Percentiles rank a stretch among this genome's conserved stretches.
These are phyloP conservation scores for Cryptosporidium ryanae DNA, from an alignment of 169 alveolate genomes.

Conservation along the genomic window DNA sequence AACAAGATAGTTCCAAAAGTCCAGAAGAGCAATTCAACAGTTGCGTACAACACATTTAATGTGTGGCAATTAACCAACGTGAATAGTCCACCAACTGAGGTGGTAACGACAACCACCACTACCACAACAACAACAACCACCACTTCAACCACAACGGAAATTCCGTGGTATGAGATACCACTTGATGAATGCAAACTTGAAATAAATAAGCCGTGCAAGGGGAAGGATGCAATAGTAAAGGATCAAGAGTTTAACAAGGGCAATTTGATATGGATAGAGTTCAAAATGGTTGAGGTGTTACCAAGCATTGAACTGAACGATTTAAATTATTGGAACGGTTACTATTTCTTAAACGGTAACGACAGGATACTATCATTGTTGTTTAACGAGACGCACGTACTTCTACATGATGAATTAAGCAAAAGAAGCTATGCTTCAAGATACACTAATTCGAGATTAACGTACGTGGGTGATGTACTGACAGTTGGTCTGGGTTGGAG, in stretches of 20 bases:
- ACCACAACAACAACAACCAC: slow-evolving; percentile 37
- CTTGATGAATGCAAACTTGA: slow-evolving; percentile 19
- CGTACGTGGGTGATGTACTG: neutral
- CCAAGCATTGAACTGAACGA: neutral
- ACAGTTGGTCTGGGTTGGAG: slow-evolving; percentile 56
- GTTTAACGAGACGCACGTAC: slow-evolving; percentile 20
- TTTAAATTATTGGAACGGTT: neutral
- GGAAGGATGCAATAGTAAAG: slow-evolving; percentile 21
- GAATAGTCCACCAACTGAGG: slow-evolving; percentile 10
- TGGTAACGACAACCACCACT: slow-evolving; percentile 43
- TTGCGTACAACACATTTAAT: neutral
- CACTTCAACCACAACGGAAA: slow-evolving; percentile 5
- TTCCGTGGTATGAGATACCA: neutral
- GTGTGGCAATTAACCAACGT: slow-evolving; percentile 51
- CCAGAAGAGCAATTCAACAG: neutral
- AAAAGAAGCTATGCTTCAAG: slow-evolving; percentile 40
- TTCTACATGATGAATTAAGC: neutral
- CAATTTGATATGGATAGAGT: neutral
- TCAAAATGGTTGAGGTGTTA: neutral
- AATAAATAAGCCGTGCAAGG: slow-evolving; percentile 26
- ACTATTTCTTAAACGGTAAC: neutral
- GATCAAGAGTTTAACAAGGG: slow-evolving; percentile 16
- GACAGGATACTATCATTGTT: neutral
- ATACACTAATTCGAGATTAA: slow-evolving; percentile 26
- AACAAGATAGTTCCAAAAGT: slow-evolving; percentile 21